Evolutionary conservation across 352 stramenopile genomes (phyloP).

Genomic region (Pythium rishiriense): DNA sequence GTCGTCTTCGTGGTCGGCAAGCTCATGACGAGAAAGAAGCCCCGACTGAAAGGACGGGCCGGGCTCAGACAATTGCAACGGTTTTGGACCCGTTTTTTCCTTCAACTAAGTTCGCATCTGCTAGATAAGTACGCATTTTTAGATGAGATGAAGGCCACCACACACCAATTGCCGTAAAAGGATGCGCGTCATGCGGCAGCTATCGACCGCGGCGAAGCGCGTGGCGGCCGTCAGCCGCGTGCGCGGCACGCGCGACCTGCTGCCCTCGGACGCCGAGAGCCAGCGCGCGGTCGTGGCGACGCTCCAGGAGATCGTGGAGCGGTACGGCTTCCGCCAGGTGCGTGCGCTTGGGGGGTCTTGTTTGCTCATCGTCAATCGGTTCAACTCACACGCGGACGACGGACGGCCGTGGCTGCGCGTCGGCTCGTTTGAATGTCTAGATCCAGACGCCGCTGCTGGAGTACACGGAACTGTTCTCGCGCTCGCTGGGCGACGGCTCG

Average conservation of each 20-base stretch:
- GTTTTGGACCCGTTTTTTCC: background rate
- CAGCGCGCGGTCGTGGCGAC: conserved; percentile 59
- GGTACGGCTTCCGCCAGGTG: conserved; percentile 81
- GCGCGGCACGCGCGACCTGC: conserved; percentile 73
- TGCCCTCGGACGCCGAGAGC: conserved; percentile 59
- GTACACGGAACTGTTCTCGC: conserved; percentile 83
- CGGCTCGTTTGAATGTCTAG: conserved; percentile 24
- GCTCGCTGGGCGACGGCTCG: conserved; percentile 79
- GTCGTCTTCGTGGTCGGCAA: background rate
- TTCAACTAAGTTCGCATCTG: conserved; percentile 15
- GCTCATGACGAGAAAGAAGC: conserved; percentile 2
- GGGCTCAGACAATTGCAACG: background rate
- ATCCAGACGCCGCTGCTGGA: conserved; percentile 86
- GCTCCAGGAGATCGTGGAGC: conserved; percentile 55
- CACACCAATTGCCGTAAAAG: background rate
- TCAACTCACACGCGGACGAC: background rate
- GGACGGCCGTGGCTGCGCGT: background rate
- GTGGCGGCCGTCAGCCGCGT: conserved; percentile 50
- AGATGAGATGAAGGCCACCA: background rate
- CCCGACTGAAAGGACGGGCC: background rate
- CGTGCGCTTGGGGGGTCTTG: background rate
- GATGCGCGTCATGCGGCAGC: conserved; percentile 2
- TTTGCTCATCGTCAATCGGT: too few species aligned
- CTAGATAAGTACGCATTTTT: background rate
- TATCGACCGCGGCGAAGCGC: conserved; percentile 31